Evolutionary conservation across 306 rosid genomes (phyloP), one percentile per base, ranked within the genome.

Genomic region (Vigna hirtella): DNA sequence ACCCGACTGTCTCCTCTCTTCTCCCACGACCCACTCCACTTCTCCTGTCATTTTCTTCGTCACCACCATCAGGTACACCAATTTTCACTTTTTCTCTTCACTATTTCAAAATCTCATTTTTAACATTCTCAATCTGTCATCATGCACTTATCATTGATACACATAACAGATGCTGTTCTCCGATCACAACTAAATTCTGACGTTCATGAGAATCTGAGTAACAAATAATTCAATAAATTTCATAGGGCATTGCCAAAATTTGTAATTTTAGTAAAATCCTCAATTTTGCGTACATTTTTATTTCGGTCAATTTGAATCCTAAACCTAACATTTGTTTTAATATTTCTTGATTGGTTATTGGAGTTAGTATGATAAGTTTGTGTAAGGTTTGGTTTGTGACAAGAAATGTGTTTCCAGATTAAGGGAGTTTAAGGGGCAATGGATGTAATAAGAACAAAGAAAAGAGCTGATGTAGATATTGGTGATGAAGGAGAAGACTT

Each of bases 401-500:
- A 59, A 34, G 59, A 69, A 42, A 24, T 59, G n/a, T 68, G 57
- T 51, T 81, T 83, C 38, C 52, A 51, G 73, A 71, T 70, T 84
- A 15, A 49, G 76, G 59, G 62, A 45, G 77, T 66, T 30, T 51
- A 66, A 67, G 85, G 74, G 80, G 71, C 30, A 67, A 76, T 93
- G 97, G 96, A 91, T 34, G 72, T 15, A 5, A 89, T 15, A 5
- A 89, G 89, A 81, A 48, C 86, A 17, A 93, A 83, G 86, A 87
- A 92, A 61, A 91, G 88, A 84, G 57, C 16, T 65, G 71, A 74
- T 43, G 28, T 66, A n/a, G 99, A 91, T 74, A 79, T 86, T 82
- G 94, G 93, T 48, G 99, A 93, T 48, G 74, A 85, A 4, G 93
- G 89, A 24, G 99, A 95, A 83, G 99, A 95, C 77, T 84, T 91